Evolutionary conservation across 768 basidiomycete genomes (phyloP).

Genomic region (Postia placenta): DNA sequence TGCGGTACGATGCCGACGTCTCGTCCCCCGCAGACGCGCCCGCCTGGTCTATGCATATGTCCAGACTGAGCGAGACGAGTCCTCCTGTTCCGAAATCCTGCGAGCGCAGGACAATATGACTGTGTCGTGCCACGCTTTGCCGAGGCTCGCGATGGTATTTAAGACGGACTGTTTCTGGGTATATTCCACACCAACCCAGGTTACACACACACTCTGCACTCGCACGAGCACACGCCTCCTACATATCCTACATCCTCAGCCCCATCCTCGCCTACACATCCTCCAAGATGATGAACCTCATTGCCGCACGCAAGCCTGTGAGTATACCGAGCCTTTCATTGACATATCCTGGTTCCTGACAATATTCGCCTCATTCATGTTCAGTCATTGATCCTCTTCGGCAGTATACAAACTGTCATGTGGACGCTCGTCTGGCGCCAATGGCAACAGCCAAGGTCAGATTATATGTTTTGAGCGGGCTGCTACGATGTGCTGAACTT

Average conservation of each 20-base stretch:
- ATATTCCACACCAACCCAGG: slow-evolving; percentile 13
- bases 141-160: slow-evolving; percentile 7
- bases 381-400: slow-evolving; percentile 22
- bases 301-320: slow-evolving; percentile 18
- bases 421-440: slow-evolving; percentile 18
- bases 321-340: no score
- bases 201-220: background rate
- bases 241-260: background rate
- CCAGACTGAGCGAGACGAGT: slow-evolving; percentile 9
- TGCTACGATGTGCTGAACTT: background rate
- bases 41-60: background rate
- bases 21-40: background rate
- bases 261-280: background rate
- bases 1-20: background rate
- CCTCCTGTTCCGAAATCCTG: slow-evolving; percentile 14
- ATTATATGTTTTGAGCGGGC: background rate
- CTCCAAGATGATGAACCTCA: slow-evolving; percentile 6
- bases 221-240: background rate
- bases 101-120: background rate
- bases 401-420: slow-evolving; percentile 16
- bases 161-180: slow-evolving; percentile 9
- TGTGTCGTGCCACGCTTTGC: background rate
- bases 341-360: no score
- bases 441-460: slow-evolving; percentile 19
- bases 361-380: background rate